Evolutionary conservation across 805 yeast genomes (phyloP), one percentile per base, ranked within the genome.

Genomic region (Jamesozyma piceae): DNA sequence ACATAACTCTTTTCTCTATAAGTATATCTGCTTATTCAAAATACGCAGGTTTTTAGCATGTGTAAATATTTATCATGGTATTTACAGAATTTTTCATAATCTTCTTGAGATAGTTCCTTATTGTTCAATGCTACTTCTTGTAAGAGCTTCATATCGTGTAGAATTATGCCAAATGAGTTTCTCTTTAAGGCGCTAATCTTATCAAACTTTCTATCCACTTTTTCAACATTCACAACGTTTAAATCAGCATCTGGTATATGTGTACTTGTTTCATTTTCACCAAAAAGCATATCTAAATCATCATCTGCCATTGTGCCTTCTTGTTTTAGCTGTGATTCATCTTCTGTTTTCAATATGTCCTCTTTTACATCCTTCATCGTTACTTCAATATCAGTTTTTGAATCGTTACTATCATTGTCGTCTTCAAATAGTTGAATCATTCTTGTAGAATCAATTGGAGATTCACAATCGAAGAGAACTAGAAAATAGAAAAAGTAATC

Each of bases 221-320:
- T 38, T 15, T 45, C 50, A 14, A 45, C 38, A 14, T 41, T 41
- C n/a, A 39, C 21, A 11, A 43, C 38, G 5, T 33, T 41, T 2
- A 46, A 33, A 11, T 44, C 51, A 22, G 51, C 56, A 11, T 57
- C 60, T n/a, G 47, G 49, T 1, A 51, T 55, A n/a, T 57, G 57
- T 1, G 49, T 39, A 37, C 58, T 58, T 1, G 55, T 52, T 29
- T 60, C 65, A 37, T 51, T 55, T 40, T 62, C 66, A 14, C 66
- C 66, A 41, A 62, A 62, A 2, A 62, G 44, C 61, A 62, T 57
- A 43, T 59, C 63, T 38, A 62, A 55, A 46, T 62, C 66, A 43
- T 62, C 64, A 43, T 62, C 65, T 28, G 48, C 48, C 19, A 47
- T n/a, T 4, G 43, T 18, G 4, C 11, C 21, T 42, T 47, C 46